These are phyloP conservation scores for Tuber magnatum DNA, from an alignment of 495 filamentous ascomycete species.

Conservation along the genomic window DNA sequence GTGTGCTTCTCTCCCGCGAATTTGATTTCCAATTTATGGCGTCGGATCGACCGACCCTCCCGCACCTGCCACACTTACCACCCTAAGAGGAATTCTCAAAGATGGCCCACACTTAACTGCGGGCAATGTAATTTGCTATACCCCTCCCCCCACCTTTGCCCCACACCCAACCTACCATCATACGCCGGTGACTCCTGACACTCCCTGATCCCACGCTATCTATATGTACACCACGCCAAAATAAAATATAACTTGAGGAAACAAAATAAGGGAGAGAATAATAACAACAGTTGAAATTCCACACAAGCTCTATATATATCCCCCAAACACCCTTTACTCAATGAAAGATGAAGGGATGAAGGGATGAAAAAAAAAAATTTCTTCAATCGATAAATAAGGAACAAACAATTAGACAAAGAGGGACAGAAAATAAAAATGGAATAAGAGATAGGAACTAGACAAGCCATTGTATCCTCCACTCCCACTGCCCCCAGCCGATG, in stretches of 20 bases:
- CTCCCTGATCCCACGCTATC: not conserved
- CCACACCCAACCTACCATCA: not conserved
- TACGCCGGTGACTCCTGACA: not conserved
- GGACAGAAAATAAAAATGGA: not conserved
- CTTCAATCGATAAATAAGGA: not conserved
- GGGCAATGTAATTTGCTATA: not conserved
- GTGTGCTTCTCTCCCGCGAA: not conserved
- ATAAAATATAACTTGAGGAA: not conserved
- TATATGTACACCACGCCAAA: not conserved
- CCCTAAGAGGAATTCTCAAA: not conserved
- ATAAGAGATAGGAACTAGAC: not conserved
- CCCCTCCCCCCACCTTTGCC: not conserved
- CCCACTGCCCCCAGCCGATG: not conserved
- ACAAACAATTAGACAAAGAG: not conserved
- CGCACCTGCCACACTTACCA: not conserved
- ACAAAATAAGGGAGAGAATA: not conserved
- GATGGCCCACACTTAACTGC: not conserved
- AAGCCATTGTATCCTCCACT: not conserved
- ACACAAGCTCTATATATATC: not conserved
- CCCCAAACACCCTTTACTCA: constrained; percentile 3
- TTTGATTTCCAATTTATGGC: not conserved
- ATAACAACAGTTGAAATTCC: not conserved
- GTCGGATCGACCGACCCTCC: not conserved
- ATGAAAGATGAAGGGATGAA: not conserved
- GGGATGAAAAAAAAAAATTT: not conserved